These are phyloP conservation scores for Candida qinlingensis DNA, from an alignment of 805 yeast genomes.

Conservation along the genomic window DNA sequence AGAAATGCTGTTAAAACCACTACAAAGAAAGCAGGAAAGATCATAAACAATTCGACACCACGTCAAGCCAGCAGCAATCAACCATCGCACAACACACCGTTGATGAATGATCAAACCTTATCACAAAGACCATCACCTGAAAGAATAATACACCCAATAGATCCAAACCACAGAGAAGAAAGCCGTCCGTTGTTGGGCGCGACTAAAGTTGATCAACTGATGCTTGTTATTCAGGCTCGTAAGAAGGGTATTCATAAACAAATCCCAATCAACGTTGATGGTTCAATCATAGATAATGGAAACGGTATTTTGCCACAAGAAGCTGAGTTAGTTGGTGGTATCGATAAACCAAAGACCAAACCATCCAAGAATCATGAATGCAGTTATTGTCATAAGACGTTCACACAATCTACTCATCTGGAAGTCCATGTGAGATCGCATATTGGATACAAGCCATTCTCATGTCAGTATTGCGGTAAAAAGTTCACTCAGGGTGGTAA, in stretches of 20 bases:
- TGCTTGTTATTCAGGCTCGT: constrained; percentile 87
- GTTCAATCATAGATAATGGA: constrained; percentile 53
- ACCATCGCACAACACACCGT: too few species aligned
- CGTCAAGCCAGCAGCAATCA: neutral
- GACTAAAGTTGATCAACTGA: constrained; percentile 84
- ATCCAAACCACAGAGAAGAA: constrained; percentile 46
- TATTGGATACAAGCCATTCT: constrained; percentile 80
- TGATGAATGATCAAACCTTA: too few species aligned
- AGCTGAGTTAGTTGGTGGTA: constrained; percentile 71
- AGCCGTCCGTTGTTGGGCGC: constrained; percentile 75
- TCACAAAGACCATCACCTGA: constrained; percentile 8
- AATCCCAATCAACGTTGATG: constrained; percentile 63
- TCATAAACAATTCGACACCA: constrained; percentile 7
- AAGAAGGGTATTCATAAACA: constrained; percentile 67
- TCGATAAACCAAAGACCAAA: constrained; percentile 52
- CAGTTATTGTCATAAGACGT: constrained; percentile 70
- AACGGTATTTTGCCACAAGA: constrained; percentile 51
- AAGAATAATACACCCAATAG: constrained; percentile 41
- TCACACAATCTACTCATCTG: constrained; percentile 85
- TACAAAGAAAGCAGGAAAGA: constrained; percentile 5
- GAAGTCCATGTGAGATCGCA: constrained; percentile 88
- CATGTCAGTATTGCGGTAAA: constrained; percentile 73
- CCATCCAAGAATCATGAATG: constrained; percentile 59
- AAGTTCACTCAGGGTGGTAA: constrained; percentile 89
- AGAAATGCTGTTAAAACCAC: constrained; percentile 10